phyloP scores from a whole-genome alignment of 768 basidiomycete species.

The Suillus hirtellus region DNA sequence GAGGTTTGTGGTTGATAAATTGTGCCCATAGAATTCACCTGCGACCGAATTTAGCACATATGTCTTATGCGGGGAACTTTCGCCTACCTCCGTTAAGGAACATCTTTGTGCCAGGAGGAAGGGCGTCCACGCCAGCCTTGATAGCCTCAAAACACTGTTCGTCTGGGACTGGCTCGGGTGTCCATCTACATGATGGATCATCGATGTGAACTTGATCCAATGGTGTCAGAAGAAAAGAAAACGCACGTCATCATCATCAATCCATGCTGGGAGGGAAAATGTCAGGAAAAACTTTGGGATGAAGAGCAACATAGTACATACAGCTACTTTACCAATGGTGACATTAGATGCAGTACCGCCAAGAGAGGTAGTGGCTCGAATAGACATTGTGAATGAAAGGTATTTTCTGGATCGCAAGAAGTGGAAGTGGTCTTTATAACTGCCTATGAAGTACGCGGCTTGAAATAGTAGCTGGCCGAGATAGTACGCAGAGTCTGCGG shows the following conservation, averaged over 20 bases:
- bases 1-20: slow-evolving; percentile 44
- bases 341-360: slow-evolving; percentile 20
- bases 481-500: neutral
- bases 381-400: slow-evolving; percentile 24
- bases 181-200: slow-evolving; percentile 36
- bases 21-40: slow-evolving; percentile 60
- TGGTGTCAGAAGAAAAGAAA: neutral
- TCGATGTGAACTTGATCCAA: neutral
- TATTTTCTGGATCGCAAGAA: neutral
- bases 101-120: slow-evolving; percentile 47
- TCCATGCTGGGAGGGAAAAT: slow-evolving; percentile 34
- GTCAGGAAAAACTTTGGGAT: neutral
- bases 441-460: neutral
- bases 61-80: neutral
- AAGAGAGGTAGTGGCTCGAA: slow-evolving; percentile 31
- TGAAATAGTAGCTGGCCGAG: neutral
- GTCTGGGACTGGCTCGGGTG: slow-evolving; percentile 46
- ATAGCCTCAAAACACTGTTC: slow-evolving; percentile 64
- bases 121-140: slow-evolving; percentile 47
- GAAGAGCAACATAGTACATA: neutral
- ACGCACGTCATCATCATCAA: slow-evolving; percentile 57
- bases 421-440: neutral
- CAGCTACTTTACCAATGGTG: slow-evolving; percentile 4
- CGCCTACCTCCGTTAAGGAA: slow-evolving; percentile 50
- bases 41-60: neutral